phyloP scores from a whole-genome alignment of 352 stramenopile species.

The Blastocystis sp. region DNA sequence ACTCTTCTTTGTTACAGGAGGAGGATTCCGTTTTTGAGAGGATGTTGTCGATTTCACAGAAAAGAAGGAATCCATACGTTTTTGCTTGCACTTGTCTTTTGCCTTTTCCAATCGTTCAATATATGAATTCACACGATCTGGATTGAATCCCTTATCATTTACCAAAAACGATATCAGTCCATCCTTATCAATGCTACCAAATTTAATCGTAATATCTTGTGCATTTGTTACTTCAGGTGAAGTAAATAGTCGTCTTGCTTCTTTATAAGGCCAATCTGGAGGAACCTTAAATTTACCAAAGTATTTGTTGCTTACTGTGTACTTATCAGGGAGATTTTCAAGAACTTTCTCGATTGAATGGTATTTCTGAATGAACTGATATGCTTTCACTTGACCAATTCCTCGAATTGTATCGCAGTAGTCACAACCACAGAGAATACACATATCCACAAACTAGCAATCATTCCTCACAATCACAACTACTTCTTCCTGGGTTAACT shows the following conservation, averaged over 20 bases:
- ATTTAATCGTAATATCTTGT: slow-evolving; percentile 74
- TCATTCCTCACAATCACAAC: slow-evolving; percentile 17
- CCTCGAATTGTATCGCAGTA: slow-evolving; percentile 93
- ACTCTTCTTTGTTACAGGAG: slow-evolving; percentile 75
- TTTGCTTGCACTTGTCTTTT: slow-evolving; percentile 88
- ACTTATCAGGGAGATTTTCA: slow-evolving; percentile 80
- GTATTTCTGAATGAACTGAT: slow-evolving; percentile 92
- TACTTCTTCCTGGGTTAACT: slow-evolving; percentile 79
- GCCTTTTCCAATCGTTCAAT: slow-evolving; percentile 94
- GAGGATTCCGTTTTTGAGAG: slow-evolving; percentile 70
- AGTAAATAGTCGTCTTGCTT: slow-evolving; percentile 87
- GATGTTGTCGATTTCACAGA: slow-evolving; percentile 73
- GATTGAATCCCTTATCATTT: slow-evolving; percentile 92
- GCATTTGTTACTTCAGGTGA: slow-evolving; percentile 76
- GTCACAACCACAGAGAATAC: slow-evolving; percentile 96
- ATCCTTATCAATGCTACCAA: slow-evolving; percentile 70
- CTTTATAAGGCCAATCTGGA: slow-evolving; percentile 70
- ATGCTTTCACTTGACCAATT: slow-evolving; percentile 93
- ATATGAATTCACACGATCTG: slow-evolving; percentile 82
- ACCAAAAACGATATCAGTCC: slow-evolving; percentile 81
- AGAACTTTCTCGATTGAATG: slow-evolving; percentile 90
- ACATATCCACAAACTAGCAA: slow-evolving; percentile 96
- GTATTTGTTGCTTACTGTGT: slow-evolving; percentile 63
- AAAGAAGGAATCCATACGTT: slow-evolving; percentile 94
- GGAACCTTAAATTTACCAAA: slow-evolving; percentile 57